phyloP scores from a whole-genome alignment of 1,284 basidiomycete genomes.

The Puccinia sorghi region DNA sequence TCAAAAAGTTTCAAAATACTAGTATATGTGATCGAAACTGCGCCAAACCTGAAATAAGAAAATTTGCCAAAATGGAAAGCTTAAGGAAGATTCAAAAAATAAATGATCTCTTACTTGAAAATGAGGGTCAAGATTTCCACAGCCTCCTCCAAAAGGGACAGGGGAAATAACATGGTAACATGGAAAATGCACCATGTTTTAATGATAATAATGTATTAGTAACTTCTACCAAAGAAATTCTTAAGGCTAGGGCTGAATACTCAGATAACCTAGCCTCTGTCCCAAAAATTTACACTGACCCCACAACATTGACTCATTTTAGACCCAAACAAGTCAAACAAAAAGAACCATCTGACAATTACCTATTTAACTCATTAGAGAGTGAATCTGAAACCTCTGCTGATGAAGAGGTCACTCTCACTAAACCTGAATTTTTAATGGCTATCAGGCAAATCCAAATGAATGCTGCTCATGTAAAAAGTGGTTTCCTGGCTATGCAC shows the following conservation, averaged over 20 bases:
- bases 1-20: too few species aligned
- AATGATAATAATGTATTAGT: not conserved
- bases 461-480: constrained; percentile 21
- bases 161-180: not conserved
- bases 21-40: too few species aligned
- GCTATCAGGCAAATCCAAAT: not conserved
- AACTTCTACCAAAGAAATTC: not conserved
- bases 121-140: constrained; percentile 1
- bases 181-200: not conserved
- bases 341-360: too few species aligned
- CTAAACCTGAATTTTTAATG: too few species aligned
- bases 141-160: not conserved
- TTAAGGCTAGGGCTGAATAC: constrained; percentile 1
- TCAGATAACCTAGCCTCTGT: constrained; percentile 1
- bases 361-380: not conserved
- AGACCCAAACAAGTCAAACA: too few species aligned
- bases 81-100: too few species aligned
- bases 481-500: constrained; percentile 12
- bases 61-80: too few species aligned
- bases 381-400: not conserved
- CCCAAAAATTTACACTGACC: not conserved
- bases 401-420: not conserved
- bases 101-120: not conserved
- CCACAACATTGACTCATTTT: not conserved
- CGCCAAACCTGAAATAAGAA: too few species aligned